These are phyloP conservation scores for Lippia alba DNA, from an alignment of 305 asterid genomes.

Conservation along the genomic window DNA sequence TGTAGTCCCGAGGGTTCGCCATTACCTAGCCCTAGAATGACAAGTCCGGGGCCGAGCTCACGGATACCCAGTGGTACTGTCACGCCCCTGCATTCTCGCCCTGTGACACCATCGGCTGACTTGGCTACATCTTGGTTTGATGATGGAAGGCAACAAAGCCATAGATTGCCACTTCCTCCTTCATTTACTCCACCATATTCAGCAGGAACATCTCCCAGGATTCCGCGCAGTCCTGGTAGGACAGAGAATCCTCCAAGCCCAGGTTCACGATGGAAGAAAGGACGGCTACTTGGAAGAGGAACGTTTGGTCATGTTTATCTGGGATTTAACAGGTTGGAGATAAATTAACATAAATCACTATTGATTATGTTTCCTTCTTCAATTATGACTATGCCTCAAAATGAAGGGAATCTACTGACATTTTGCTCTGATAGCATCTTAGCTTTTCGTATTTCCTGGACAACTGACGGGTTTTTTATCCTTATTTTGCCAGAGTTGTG, in stretches of 20 bases:
- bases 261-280: slow-evolving; percentile 68
- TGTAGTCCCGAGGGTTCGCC: slow-evolving; percentile 80
- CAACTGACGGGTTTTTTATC: slow-evolving; percentile 22
- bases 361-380: slow-evolving; percentile 30
- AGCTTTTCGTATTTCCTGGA: slow-evolving; percentile 1
- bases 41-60: slow-evolving; percentile 76
- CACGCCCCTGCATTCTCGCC: slow-evolving; percentile 67
- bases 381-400: slow-evolving; percentile 22
- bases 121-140: slow-evolving; percentile 40
- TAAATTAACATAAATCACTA: not conserved
- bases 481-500: not conserved
- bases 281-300: slow-evolving; percentile 73
- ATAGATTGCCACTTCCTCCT: slow-evolving; percentile 65
- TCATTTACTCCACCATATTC: slow-evolving; percentile 44
- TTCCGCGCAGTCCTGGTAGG: slow-evolving; percentile 53
- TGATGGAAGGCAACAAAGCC: slow-evolving; percentile 51
- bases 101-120: slow-evolving; percentile 34
- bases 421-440: slow-evolving; percentile 8
- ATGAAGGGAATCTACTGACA: slow-evolving; percentile 2
- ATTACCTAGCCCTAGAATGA: slow-evolving; percentile 75
- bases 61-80: slow-evolving; percentile 75
- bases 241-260: slow-evolving; percentile 45
- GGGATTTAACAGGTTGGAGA: slow-evolving; percentile 63
- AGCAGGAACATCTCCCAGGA: slow-evolving; percentile 46
- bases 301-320: slow-evolving; percentile 78